Conservation (phyloP, 257 asterid genomes). For the Petunia axillaris region DNA sequence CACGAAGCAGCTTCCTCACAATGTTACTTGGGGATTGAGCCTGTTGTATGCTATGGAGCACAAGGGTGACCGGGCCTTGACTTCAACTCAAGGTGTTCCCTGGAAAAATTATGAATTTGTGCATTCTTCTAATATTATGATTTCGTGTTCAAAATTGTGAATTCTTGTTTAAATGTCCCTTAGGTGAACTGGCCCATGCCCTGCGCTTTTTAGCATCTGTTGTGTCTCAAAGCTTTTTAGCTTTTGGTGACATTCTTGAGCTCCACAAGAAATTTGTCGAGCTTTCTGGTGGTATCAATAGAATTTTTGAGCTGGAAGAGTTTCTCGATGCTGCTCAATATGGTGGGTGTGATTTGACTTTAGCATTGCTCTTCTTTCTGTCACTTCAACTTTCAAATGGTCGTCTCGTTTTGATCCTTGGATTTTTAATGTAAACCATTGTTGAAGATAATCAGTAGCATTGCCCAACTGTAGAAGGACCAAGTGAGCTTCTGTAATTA, state of each 20-base stretch:
- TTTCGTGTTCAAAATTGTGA: slow-evolving; percentile 6
- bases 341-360: slow-evolving; percentile 50
- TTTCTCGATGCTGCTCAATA: slow-evolving; percentile 84
- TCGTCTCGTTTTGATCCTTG: slow-evolving; percentile 6
- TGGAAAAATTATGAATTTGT: slow-evolving; percentile 7
- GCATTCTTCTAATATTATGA: background rate
- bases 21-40: slow-evolving; percentile 98
- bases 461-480: slow-evolving; percentile 1
- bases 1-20: slow-evolving; percentile 98
- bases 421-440: background rate
- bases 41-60: slow-evolving; percentile 96
- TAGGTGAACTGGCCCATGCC: slow-evolving; percentile 99
- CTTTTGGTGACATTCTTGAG: slow-evolving; percentile 99
- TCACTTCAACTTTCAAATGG: slow-evolving; percentile 10
- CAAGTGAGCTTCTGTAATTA: slow-evolving; percentile 12
- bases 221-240: slow-evolving; percentile 98
- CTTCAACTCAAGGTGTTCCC: slow-evolving; percentile 93
- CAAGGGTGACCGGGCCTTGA: slow-evolving; percentile 87
- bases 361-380: slow-evolving; percentile 23
- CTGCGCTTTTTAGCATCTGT: slow-evolving; percentile 96
- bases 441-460: background rate
- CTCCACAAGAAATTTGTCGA: slow-evolving; percentile 85
- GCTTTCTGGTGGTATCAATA: slow-evolving; percentile 96
- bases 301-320: slow-evolving; percentile 93
- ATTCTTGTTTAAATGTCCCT: slow-evolving; percentile 18